phyloP scores from a whole-genome alignment of 164 flowering plant species.

The Vitis labrusca region DNA sequence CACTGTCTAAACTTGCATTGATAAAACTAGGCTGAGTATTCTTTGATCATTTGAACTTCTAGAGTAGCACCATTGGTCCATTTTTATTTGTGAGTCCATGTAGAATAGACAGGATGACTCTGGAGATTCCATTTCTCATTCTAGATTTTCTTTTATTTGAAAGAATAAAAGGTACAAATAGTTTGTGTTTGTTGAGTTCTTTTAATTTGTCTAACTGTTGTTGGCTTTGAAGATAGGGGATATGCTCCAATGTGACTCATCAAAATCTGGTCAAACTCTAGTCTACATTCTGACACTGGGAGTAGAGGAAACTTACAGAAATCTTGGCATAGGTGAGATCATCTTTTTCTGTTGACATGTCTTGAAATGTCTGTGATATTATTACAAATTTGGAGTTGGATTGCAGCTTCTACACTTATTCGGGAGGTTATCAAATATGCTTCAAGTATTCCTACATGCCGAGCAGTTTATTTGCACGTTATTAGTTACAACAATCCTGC shows the following conservation, averaged over 20 bases:
- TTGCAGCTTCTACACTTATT: constrained; percentile 75
- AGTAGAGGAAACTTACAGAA: constrained; percentile 80
- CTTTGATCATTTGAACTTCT: too few species aligned
- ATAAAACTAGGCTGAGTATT: too few species aligned
- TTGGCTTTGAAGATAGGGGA: constrained; percentile 67
- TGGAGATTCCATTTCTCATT: too few species aligned
- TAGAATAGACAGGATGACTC: too few species aligned
- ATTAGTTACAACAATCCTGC: constrained; percentile 86
- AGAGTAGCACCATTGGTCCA: too few species aligned
- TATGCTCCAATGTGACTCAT: constrained; percentile 57
- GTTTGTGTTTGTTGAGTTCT: too few species aligned
- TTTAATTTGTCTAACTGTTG: not conserved
- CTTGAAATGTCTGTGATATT: not conserved
- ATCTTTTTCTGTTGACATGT: constrained; percentile 7
- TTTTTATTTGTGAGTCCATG: too few species aligned
- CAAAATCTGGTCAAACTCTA: constrained; percentile 59
- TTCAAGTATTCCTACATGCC: constrained; percentile 59
- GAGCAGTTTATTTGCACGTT: constrained; percentile 92
- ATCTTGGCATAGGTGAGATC: constrained; percentile 74
- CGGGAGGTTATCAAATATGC: constrained; percentile 83
- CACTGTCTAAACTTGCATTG: too few species aligned
- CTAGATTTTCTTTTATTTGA: too few species aligned
- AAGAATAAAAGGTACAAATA: too few species aligned
- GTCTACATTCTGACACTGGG: constrained; percentile 92
- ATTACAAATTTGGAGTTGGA: constrained; percentile 7